Evolutionary conservation across 2,329 filamentous ascomycete genomes (phyloP).

Genomic region (Nothophaeocryptopus gaeumannii): DNA sequence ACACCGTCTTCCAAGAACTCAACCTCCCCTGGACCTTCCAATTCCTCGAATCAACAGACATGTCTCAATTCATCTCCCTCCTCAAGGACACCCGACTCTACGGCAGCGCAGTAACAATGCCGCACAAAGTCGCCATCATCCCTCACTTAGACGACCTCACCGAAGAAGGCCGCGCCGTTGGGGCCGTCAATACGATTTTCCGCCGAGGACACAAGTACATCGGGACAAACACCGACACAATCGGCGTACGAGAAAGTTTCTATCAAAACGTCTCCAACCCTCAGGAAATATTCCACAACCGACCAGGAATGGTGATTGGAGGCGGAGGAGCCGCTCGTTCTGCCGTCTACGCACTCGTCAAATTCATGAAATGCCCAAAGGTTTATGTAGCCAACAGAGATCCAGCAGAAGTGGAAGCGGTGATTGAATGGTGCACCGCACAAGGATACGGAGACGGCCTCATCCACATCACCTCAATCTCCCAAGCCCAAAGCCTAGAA

Average conservation of each 20-base stretch:
- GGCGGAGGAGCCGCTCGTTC: slow-evolving; percentile 76
- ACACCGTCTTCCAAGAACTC: slow-evolving; percentile 52
- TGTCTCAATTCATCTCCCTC: slow-evolving; percentile 46
- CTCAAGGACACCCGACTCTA: slow-evolving; percentile 60
- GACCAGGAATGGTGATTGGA: slow-evolving; percentile 70
- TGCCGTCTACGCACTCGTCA: slow-evolving; percentile 71
- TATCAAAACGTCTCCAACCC: slow-evolving; percentile 44
- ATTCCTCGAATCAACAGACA: slow-evolving; percentile 47
- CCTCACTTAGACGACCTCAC: slow-evolving; percentile 70
- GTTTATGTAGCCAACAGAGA: slow-evolving; percentile 80
- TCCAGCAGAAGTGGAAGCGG: slow-evolving; percentile 61
- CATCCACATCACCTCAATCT: slow-evolving; percentile 58
- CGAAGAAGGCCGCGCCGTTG: slow-evolving; percentile 67
- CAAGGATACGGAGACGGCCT: slow-evolving; percentile 61
- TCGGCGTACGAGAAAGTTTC: slow-evolving; percentile 74
- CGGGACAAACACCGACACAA: slow-evolving; percentile 78
- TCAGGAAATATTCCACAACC: slow-evolving; percentile 51
- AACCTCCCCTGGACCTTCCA: slow-evolving; percentile 54
- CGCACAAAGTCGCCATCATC: slow-evolving; percentile 76
- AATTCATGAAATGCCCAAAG: slow-evolving; percentile 63
- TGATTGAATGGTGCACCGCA: slow-evolving; percentile 61
- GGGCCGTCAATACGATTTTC: slow-evolving; percentile 79
- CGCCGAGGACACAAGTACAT: slow-evolving; percentile 54
- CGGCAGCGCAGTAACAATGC: slow-evolving; percentile 76
- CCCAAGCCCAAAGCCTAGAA: slow-evolving; percentile 59